Evolutionary conservation across 768 basidiomycete species (phyloP).

Genomic region (Tulasnella sp.): DNA sequence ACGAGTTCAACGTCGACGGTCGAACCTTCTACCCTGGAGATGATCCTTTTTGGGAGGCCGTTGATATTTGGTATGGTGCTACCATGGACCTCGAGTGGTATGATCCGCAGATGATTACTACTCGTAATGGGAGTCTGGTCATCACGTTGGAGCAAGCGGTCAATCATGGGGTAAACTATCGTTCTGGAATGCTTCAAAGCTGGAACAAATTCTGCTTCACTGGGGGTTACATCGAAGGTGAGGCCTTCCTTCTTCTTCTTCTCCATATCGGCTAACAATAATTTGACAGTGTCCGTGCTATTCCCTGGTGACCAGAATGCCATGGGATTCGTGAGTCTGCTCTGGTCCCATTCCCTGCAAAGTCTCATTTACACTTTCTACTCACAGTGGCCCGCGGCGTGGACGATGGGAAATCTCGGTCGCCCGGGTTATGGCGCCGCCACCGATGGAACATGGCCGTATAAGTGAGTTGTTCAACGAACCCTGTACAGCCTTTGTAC

Average conservation of each 20-base stretch:
- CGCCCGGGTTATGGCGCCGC: constrained; percentile 69
- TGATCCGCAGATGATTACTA: constrained; percentile 52
- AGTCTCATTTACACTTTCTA: constrained; percentile 9
- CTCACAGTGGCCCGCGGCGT: constrained; percentile 65
- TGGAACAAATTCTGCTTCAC: constrained; percentile 75
- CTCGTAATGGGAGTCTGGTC: constrained; percentile 49
- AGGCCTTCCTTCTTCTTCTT: not conserved
- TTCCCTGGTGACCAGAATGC: constrained; percentile 49
- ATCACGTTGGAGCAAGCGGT: constrained; percentile 49
- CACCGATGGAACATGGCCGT: constrained; percentile 75
- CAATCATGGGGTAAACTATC: constrained; percentile 51
- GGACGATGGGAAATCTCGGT: constrained; percentile 84
- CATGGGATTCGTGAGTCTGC: constrained; percentile 33
- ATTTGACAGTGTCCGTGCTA: constrained; percentile 33
- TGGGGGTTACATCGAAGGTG: constrained; percentile 49
- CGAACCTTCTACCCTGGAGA: constrained; percentile 52
- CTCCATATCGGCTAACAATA: not conserved
- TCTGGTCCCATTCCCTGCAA: no score
- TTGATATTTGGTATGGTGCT: constrained; percentile 50
- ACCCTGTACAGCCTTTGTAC: not conserved
- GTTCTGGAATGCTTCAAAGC: constrained; percentile 66
- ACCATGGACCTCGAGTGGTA: constrained; percentile 70
- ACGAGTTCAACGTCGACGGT: constrained; percentile 70
- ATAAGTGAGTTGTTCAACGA: constrained; percentile 38
- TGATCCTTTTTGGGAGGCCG: constrained; percentile 32